Conservation (phyloP, 192 early-diverging fungal species). For the Podila epigama region DNA sequence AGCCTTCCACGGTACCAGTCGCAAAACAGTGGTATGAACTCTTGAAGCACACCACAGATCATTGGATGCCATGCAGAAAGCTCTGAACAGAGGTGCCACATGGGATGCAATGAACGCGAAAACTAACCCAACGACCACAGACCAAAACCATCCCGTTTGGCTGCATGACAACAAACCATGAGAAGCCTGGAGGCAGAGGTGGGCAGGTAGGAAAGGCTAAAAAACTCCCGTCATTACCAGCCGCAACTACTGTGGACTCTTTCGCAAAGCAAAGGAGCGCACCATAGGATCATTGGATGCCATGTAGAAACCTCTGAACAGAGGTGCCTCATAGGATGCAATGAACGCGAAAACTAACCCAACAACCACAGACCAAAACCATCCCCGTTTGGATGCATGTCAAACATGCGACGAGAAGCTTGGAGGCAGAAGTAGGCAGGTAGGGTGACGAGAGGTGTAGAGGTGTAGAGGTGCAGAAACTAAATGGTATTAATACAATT, state of each 20-base stretch:
- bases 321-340: conserved; percentile 31
- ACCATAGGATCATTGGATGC: conserved; percentile 37
- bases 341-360: conserved; percentile 43
- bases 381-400: conserved; percentile 33
- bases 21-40: no score
- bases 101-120: conserved; percentile 30
- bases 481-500: no score
- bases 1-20: no score
- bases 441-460: no score
- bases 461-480: no score
- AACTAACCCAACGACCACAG: conserved; percentile 35
- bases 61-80: conserved; percentile 34
- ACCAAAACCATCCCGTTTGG: conserved; percentile 34
- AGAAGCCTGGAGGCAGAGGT: conserved; percentile 42
- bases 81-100: conserved; percentile 33
- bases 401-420: conserved; percentile 28
- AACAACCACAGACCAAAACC: conserved; percentile 27
- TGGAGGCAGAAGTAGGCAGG: conserved; percentile 38
- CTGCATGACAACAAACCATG: conserved; percentile 23
- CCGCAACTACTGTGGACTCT: no score
- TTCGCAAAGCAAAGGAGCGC: no score
- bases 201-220: no score
- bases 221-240: no score
- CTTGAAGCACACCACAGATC: no score
- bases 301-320: conserved; percentile 27